Evolutionary conservation across 768 basidiomycete species (phyloP), one percentile per base, ranked within the genome.

Genomic region (Gloeophyllum trabeum): DNA sequence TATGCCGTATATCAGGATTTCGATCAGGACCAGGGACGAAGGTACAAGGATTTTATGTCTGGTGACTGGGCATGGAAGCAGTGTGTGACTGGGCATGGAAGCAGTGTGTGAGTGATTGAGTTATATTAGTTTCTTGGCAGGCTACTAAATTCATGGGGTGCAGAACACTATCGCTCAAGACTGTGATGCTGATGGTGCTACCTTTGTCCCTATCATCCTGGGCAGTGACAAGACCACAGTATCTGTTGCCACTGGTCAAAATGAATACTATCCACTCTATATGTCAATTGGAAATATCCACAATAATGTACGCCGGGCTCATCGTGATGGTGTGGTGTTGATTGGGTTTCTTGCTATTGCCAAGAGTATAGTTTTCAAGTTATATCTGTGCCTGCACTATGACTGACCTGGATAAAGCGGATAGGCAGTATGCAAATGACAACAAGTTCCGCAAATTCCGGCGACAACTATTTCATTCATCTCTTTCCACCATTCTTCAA

Each of bases 211-310:
- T 0, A 43, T 64, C 19, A 42, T 65, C n/a, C 43, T 44, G 1
- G 61, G 63, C 1, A 64, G 61, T 39, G 60, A 69, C 40, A 66
- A 66, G 42, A 67, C 64, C 0, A 65, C 61, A 0, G 61, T 65
- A 1, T 67, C 51, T 12, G 51, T 53, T 1, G 45, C 37, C 5
- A 46, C 19, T 0, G 46, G 46, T 21, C 39, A 47, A 2, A 47
- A 42, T 4, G 39, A 53, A 12, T 54, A 48, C 20, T 43, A 54
- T 20, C 46, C 47, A 1, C 18, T 53, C 2, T 54, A 54, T 24
- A 24, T 25, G 2, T 49, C 45, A 5, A 38, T 45, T 2, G 47
- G 53, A 0, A 40, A 40, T 3, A 4, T 43, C 0, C 20, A 39
- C 2, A 48, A 44, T 6, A 19, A 34, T 34, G 42, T 43, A 0